Evolutionary conservation across 805 yeast genomes (phyloP).

Genomic region (Myxozyma sirexii): DNA sequence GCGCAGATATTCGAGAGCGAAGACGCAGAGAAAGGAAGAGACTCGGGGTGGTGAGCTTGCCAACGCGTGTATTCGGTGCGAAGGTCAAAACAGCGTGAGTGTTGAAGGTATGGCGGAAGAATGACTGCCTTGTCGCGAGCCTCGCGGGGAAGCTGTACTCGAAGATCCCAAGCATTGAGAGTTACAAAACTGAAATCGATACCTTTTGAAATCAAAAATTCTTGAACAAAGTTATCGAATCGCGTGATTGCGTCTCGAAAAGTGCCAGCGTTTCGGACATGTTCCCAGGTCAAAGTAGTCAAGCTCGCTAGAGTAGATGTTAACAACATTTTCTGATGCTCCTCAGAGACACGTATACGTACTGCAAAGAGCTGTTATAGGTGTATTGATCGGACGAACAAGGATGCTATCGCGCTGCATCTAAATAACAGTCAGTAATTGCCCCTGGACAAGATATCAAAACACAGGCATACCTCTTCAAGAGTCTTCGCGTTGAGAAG

Average conservation of each 20-base stretch:
- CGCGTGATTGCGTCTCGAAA: slow-evolving; percentile 64
- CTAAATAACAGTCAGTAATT: slow-evolving; percentile 2
- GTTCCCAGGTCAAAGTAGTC: slow-evolving; percentile 63
- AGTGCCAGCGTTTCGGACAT: slow-evolving; percentile 57
- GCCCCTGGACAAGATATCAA: background rate
- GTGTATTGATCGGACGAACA: slow-evolving; percentile 65
- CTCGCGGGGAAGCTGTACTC: slow-evolving; percentile 78
- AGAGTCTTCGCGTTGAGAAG: slow-evolving; percentile 58
- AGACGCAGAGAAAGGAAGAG: slow-evolving; percentile 39
- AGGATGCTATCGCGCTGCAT: slow-evolving; percentile 50
- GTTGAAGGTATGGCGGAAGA: slow-evolving; percentile 73
- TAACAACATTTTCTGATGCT: background rate
- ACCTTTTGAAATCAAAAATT: slow-evolving; percentile 46
- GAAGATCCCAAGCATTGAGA: slow-evolving; percentile 66
- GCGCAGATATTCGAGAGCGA: slow-evolving; percentile 48
- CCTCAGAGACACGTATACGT: slow-evolving; percentile 16
- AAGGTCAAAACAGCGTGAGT: slow-evolving; percentile 75
- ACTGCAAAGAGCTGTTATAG: slow-evolving; percentile 55
- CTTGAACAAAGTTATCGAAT: slow-evolving; percentile 54
- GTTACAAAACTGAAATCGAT: slow-evolving; percentile 67
- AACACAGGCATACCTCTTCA: slow-evolving; percentile 40
- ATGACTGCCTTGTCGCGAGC: slow-evolving; percentile 73
- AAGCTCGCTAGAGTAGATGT: slow-evolving; percentile 43
- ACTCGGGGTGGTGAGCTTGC: slow-evolving; percentile 65
- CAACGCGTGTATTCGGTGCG: slow-evolving; percentile 72